Percentiles rank a stretch among this genome's conserved stretches.
phyloP scores from a whole-genome alignment of 1,284 basidiomycete genomes.

The Butyriboletus appendiculatus region DNA sequence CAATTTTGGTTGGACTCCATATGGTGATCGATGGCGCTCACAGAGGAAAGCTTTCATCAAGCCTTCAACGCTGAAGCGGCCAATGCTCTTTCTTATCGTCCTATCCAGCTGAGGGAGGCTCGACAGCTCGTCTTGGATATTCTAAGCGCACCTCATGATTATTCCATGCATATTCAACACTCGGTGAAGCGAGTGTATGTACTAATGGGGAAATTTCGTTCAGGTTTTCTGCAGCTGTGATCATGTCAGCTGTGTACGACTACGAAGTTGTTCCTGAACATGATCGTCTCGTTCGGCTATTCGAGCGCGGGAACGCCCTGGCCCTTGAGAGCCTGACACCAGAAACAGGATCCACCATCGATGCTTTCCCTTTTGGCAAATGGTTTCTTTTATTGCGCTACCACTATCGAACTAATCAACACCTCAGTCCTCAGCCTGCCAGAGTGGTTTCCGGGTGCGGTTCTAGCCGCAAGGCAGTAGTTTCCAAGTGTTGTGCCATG shows the following conservation, averaged over 20 bases:
- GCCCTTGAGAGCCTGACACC: conserved; percentile 16
- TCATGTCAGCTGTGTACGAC: conserved; percentile 29
- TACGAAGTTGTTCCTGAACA: conserved; percentile 18
- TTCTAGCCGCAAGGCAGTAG: conserved; percentile 15
- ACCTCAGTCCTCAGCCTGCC: conserved; percentile 23
- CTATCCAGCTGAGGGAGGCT: conserved; percentile 24
- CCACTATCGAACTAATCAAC: background rate
- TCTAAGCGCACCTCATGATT: conserved; percentile 16
- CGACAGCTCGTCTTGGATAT: conserved; percentile 23
- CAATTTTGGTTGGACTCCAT: conserved; percentile 20
- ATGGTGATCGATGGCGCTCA: conserved; percentile 25
- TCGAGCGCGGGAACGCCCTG: conserved; percentile 17
- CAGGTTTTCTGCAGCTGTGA: conserved; percentile 24
- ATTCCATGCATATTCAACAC: conserved; percentile 18
- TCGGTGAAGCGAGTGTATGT: background rate
- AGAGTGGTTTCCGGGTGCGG: conserved; percentile 26
- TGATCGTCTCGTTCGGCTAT: conserved; percentile 22
- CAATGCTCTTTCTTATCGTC: conserved; percentile 13
- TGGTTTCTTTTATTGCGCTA: background rate
- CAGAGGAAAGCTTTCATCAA: conserved; percentile 30
- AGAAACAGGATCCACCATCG: conserved; percentile 21
- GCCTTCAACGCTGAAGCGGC: conserved; percentile 28
- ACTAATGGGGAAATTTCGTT: background rate
- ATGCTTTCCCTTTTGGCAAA: conserved; percentile 25
- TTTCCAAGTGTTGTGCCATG: conserved; percentile 14